phyloP scores from a whole-genome alignment of 768 basidiomycete species.

The Lactarius akahatsu region DNA sequence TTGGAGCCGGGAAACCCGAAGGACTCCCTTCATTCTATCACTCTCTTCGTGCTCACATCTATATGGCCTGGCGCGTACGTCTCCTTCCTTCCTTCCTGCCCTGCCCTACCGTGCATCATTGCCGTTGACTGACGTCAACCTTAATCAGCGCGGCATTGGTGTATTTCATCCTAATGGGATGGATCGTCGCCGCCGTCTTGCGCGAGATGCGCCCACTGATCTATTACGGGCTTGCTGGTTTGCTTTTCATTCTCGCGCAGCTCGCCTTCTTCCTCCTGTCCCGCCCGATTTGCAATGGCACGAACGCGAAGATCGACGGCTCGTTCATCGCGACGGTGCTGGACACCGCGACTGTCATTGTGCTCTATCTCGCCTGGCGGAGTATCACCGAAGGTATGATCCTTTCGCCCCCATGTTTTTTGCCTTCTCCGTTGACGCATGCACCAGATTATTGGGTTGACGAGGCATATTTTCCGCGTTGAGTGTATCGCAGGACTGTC shows the following conservation, averaged over 20 bases:
- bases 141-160: slow-evolving; percentile 55
- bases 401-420: not conserved
- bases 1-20: slow-evolving; percentile 63
- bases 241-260: slow-evolving; percentile 78
- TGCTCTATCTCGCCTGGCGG: slow-evolving; percentile 78
- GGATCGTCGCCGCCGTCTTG: slow-evolving; percentile 73
- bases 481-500: not conserved
- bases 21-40: slow-evolving; percentile 55
- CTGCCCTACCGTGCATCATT: not conserved
- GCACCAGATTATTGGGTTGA: slow-evolving; percentile 47
- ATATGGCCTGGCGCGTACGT: slow-evolving; percentile 79
- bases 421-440: slow-evolving; percentile 1
- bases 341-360: slow-evolving; percentile 69
- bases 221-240: slow-evolving; percentile 71
- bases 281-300: slow-evolving; percentile 69
- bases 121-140: slow-evolving; percentile 3
- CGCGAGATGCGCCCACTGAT: slow-evolving; percentile 78
- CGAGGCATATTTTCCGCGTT: slow-evolving; percentile 42
- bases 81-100: not conserved
- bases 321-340: slow-evolving; percentile 83
- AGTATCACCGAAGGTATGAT: slow-evolving; percentile 85
- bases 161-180: slow-evolving; percentile 76
- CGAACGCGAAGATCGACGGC: slow-evolving; percentile 74
- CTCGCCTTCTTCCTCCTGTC: slow-evolving; percentile 80
- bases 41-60: slow-evolving; percentile 78